These are phyloP conservation scores for Stellera chamaejasme DNA, from an alignment of 345 rosid genomes.

Conservation along the genomic window DNA sequence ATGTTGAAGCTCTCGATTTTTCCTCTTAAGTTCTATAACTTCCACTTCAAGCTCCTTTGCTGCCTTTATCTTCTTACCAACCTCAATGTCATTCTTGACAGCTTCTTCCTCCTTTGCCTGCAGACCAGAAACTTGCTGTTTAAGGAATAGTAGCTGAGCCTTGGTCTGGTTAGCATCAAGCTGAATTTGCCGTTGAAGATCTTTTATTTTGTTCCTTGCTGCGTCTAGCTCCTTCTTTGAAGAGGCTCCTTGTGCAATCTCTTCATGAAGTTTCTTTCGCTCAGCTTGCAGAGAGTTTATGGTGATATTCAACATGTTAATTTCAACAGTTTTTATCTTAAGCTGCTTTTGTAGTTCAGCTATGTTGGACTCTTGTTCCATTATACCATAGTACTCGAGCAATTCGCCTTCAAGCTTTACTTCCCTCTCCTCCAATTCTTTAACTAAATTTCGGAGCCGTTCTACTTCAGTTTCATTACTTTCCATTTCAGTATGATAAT, in stretches of 20 bases:
- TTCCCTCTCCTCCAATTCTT: conserved; percentile 87
- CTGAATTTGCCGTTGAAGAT: conserved; percentile 89
- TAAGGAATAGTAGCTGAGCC: conserved; percentile 83
- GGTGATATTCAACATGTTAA: conserved; percentile 83
- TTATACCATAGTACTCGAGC: conserved; percentile 87
- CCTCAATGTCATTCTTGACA: conserved; percentile 55
- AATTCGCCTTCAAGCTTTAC: conserved; percentile 89
- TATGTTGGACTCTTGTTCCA: conserved; percentile 82
- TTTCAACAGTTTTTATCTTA: conserved; percentile 88
- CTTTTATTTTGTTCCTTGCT: conserved; percentile 79
- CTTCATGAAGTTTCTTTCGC: conserved; percentile 88
- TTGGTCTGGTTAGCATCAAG: conserved; percentile 90
- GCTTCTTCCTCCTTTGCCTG: conserved; percentile 81
- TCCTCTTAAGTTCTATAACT: conserved; percentile 88
- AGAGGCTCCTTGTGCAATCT: conserved; percentile 37
- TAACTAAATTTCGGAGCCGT: conserved; percentile 56
- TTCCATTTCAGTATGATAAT: conserved; percentile 65
- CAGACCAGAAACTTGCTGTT: conserved; percentile 83
- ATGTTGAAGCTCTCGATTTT: conserved; percentile 84
- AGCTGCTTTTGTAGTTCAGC: conserved; percentile 78
- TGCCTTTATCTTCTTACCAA: conserved; percentile 66
- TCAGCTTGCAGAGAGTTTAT: conserved; percentile 78
- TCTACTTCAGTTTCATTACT: conserved; percentile 68
- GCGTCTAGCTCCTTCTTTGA: conserved; percentile 65
- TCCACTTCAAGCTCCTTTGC: conserved; percentile 69